Conservation (phyloP, 202 grass and related monocot species). For the Sporobolus alterniflorus region DNA sequence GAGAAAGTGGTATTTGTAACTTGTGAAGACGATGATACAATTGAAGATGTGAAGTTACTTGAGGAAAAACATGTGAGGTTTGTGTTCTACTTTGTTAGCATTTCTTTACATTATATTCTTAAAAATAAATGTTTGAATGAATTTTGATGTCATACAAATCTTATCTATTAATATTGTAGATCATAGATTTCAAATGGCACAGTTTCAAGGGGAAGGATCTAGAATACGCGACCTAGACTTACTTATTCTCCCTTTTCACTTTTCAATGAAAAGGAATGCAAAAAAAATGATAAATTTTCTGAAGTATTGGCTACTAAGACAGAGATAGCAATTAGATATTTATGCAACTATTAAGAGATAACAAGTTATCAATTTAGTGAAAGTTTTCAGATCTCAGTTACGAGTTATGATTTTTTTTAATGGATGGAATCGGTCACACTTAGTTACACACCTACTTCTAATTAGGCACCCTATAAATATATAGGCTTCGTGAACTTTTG, state of each 20-base stretch:
- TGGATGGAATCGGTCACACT: background rate
- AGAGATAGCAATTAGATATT: background rate
- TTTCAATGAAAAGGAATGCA: background rate
- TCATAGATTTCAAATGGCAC: background rate
- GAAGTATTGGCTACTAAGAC: background rate
- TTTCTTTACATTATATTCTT: background rate
- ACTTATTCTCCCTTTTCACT: too few species aligned
- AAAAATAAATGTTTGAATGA: background rate
- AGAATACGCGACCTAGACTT: too few species aligned
- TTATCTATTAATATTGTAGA: background rate
- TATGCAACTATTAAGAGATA: too few species aligned
- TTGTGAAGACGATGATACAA: slow-evolving; percentile 85
- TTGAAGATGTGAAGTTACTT: slow-evolving; percentile 58
- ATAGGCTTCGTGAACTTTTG: background rate
- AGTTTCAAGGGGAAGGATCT: background rate
- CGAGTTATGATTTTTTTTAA: background rate
- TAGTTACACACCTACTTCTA: background rate
- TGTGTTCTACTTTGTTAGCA: slow-evolving; percentile 33
- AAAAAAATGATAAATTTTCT: background rate
- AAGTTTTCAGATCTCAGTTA: background rate
- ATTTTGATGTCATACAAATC: background rate
- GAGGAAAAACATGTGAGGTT: slow-evolving; percentile 86
- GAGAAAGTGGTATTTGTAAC: slow-evolving; percentile 93
- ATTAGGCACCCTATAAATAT: background rate
- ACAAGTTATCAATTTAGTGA: too few species aligned